Conservation (phyloP, 2,329 filamentous ascomycete genomes). For the Chrysoporthe austroafricana region DNA sequence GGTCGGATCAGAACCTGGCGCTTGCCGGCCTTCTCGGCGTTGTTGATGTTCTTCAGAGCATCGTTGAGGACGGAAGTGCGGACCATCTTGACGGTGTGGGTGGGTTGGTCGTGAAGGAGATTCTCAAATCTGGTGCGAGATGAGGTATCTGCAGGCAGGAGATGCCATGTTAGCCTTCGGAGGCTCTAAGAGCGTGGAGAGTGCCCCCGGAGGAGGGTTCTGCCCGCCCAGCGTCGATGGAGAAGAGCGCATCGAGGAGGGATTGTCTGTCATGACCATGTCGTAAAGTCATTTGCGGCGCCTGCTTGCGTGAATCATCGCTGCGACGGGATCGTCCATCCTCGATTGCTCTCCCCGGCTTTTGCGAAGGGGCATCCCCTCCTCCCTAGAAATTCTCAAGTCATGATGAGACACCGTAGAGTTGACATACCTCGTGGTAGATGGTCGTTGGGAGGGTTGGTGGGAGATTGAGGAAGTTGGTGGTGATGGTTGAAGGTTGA, state of each 20-base stretch:
- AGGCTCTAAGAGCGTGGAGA: slow-evolving; percentile 67
- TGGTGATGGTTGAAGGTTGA: slow-evolving; percentile 8
- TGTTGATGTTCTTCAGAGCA: slow-evolving; percentile 99
- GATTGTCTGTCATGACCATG: slow-evolving; percentile 26
- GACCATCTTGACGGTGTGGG: slow-evolving; percentile 82
- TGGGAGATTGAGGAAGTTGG: slow-evolving; percentile 14
- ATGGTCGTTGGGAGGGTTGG: slow-evolving; percentile 30
- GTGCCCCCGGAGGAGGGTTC: slow-evolving; percentile 73
- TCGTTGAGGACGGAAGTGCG: slow-evolving; percentile 99
- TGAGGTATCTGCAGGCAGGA: slow-evolving; percentile 65
- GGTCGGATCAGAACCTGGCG: slow-evolving; percentile 98
- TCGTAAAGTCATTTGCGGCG: slow-evolving; percentile 18
- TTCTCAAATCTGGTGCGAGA: slow-evolving; percentile 74
- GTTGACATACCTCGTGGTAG: slow-evolving; percentile 37
- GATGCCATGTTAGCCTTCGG: slow-evolving; percentile 62
- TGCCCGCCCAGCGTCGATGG: slow-evolving; percentile 68
- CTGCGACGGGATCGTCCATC: slow-evolving; percentile 33
- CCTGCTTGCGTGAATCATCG: slow-evolving; percentile 6
- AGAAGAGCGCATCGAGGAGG: slow-evolving; percentile 63
- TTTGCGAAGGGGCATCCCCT: slow-evolving; percentile 40
- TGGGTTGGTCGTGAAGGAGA: slow-evolving; percentile 59
- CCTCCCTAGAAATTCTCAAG: slow-evolving; percentile 34
- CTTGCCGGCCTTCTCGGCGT: slow-evolving; percentile 99
- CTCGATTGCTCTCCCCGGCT: slow-evolving; percentile 67
- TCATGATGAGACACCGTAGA: slow-evolving; percentile 31